phyloP scores from a whole-genome alignment of 1,139 yeast species.

The Zygoascus sp. region DNA sequence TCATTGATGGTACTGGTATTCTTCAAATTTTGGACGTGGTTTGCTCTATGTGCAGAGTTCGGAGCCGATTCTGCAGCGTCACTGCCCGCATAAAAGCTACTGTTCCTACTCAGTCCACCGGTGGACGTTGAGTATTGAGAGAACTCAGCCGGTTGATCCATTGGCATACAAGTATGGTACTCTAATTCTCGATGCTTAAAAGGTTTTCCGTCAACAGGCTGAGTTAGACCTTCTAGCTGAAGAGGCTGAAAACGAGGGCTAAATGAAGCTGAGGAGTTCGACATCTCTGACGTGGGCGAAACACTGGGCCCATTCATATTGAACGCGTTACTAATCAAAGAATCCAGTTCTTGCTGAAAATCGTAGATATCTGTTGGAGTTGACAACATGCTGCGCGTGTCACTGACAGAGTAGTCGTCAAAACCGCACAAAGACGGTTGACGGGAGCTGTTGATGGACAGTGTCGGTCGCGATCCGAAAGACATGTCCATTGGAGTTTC shows the following conservation, averaged over 20 bases:
- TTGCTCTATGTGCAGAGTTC: not conserved
- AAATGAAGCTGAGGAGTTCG: too few species aligned
- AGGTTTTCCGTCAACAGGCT: too few species aligned
- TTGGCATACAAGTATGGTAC: too few species aligned
- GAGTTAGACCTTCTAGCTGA: too few species aligned
- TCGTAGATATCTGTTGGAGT: not conserved
- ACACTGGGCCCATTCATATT: not conserved
- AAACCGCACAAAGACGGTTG: not conserved
- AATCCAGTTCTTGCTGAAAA: slow-evolving; percentile 1
- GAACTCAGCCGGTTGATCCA: too few species aligned
- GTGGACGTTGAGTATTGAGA: too few species aligned
- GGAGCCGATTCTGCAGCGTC: too few species aligned
- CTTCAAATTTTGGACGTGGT: not conserved
- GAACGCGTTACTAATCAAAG: not conserved
- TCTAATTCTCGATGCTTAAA: too few species aligned
- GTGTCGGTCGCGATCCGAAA: not conserved
- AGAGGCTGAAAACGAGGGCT: too few species aligned
- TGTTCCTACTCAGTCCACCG: too few species aligned
- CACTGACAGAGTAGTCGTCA: not conserved
- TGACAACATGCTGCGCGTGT: not conserved
- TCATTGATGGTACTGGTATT: too few species aligned
- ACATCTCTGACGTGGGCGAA: not conserved
- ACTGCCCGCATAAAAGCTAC: too few species aligned
- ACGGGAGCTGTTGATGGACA: not conserved
- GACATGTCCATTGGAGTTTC: not conserved